Evolutionary conservation across 108 stramenopile species (phyloP).

Genomic region (Cyclotella baltica): DNA sequence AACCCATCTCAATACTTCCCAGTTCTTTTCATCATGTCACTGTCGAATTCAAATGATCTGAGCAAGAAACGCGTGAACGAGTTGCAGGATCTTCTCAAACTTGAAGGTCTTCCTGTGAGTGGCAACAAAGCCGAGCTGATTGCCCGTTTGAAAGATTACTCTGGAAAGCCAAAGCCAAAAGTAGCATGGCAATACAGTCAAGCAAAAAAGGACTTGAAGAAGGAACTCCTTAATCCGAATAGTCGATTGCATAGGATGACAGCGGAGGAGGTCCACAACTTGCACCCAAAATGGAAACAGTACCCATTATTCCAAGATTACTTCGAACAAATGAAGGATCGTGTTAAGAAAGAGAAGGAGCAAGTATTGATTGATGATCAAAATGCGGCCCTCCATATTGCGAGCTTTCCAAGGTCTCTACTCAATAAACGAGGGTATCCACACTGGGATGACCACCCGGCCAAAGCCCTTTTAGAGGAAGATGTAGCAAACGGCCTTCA

Average conservation of each 20-base stretch:
- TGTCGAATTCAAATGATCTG: neutral
- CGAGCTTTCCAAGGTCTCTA: neutral
- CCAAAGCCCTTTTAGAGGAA: neutral
- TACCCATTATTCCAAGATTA: slow-evolving; percentile 25
- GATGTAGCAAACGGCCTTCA: neutral
- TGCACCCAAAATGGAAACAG: slow-evolving; percentile 17
- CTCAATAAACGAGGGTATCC: neutral
- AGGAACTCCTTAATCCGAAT: slow-evolving; percentile 20
- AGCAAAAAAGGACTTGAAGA: slow-evolving; percentile 31
- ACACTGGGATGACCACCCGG: neutral
- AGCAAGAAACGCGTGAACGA: neutral
- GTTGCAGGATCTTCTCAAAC: slow-evolving; percentile 2
- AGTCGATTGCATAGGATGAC: slow-evolving; percentile 18
- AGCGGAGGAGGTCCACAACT: neutral
- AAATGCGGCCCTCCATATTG: neutral
- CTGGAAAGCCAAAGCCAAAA: slow-evolving; percentile 13
- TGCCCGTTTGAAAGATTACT: neutral
- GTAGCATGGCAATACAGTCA: slow-evolving; percentile 27
- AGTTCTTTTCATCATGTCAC: neutral
- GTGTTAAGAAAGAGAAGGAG: slow-evolving; percentile 3
- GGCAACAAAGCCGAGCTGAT: slow-evolving; percentile 18
- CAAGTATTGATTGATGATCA: neutral
- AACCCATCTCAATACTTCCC: neutral
- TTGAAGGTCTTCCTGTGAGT: neutral
- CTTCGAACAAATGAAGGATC: slow-evolving; percentile 5